These are phyloP conservation scores for Debaryomycetaceae sp. DNA, from an alignment of 1,139 yeast genomes.

Conservation along the genomic window DNA sequence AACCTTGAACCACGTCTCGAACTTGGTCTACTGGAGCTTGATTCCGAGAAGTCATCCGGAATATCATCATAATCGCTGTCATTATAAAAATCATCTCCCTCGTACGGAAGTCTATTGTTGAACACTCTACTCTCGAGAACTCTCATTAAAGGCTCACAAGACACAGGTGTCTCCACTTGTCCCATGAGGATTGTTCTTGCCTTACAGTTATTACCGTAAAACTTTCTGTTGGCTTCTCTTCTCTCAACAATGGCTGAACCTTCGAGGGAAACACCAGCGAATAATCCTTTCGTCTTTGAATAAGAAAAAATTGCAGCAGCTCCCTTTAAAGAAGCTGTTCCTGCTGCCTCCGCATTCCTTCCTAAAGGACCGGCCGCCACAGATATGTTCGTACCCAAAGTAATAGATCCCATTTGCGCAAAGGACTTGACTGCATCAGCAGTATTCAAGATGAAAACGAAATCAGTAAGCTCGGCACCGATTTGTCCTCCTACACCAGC, in stretches of 20 bases:
- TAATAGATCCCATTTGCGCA: constrained; percentile 90
- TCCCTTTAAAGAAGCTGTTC: constrained; percentile 82
- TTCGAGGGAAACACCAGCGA: constrained; percentile 95
- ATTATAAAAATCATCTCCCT: constrained; percentile 51
- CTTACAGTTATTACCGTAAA: constrained; percentile 83
- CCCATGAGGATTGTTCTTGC: constrained; percentile 83
- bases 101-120: constrained; percentile 50
- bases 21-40: constrained; percentile 32
- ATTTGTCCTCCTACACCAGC: constrained; percentile 99
- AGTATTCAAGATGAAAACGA: constrained; percentile 86
- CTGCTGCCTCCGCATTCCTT: constrained; percentile 97
- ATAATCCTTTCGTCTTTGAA: constrained; percentile 93
- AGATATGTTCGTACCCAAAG: constrained; percentile 92
- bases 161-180: constrained; percentile 87
- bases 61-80: constrained; percentile 65
- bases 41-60: constrained; percentile 61
- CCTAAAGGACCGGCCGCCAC: constrained; percentile 99
- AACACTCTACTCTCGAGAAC: constrained; percentile 85
- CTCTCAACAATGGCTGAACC: constrained; percentile 95
- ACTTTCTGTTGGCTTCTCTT: constrained; percentile 93
- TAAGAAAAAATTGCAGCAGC: constrained; percentile 92
- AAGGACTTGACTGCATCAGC: constrained; percentile 89
- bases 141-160: constrained; percentile 85
- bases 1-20: constrained; percentile 27
- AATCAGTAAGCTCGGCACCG: constrained; percentile 95